Conservation (phyloP, 1,284 basidiomycete species). For the Ustilago hordei region DNA sequence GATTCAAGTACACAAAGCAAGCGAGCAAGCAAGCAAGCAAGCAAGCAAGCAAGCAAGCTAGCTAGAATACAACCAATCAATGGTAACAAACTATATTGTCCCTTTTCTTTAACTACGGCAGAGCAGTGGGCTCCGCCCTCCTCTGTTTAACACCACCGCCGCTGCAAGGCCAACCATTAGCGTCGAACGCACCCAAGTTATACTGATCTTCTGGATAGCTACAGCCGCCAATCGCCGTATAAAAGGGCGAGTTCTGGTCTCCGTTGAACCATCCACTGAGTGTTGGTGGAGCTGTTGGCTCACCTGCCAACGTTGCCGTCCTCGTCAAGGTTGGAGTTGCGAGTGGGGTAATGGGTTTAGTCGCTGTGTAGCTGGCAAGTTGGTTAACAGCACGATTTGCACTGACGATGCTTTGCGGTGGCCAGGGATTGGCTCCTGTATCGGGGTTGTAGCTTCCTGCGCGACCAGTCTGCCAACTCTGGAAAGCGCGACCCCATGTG, state of each 20-base stretch:
- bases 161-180: conserved; percentile 48
- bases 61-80: background rate
- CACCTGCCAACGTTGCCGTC: conserved; percentile 31
- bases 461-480: conserved; percentile 52
- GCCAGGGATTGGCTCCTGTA: conserved; percentile 40
- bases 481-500: conserved; percentile 45
- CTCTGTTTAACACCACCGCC: conserved; percentile 26
- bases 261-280: conserved; percentile 42
- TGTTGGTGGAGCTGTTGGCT: conserved; percentile 36
- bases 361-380: conserved; percentile 53
- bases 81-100: background rate
- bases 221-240: conserved; percentile 50
- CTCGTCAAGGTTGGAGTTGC: conserved; percentile 42
- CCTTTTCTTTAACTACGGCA: background rate
- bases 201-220: conserved; percentile 50
- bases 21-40: conserved; percentile 2
- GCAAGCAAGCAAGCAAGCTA: background rate
- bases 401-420: conserved; percentile 42
- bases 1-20: background rate
- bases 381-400: conserved; percentile 35
- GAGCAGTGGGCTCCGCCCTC: conserved; percentile 15
- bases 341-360: conserved; percentile 30
- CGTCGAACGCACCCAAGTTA: conserved; percentile 29
- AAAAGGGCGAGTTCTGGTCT: conserved; percentile 30
- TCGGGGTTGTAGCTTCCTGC: conserved; percentile 43